phyloP scores from a whole-genome alignment of 805 yeast genomes.

The Saturnispora quitensis region DNA sequence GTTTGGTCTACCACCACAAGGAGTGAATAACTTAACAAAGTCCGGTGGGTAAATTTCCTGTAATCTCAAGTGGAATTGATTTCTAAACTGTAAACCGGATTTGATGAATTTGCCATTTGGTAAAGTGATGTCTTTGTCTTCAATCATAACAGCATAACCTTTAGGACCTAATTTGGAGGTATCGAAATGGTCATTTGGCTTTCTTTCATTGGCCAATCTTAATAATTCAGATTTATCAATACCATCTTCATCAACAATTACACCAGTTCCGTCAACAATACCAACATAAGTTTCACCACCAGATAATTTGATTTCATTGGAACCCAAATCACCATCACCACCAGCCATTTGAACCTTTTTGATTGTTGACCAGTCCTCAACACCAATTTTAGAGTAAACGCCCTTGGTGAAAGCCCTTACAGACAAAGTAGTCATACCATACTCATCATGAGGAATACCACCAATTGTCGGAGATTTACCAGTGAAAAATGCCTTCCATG shows the following conservation, averaged over 20 bases:
- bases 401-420: slow-evolving; percentile 88
- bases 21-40: slow-evolving; percentile 78
- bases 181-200: slow-evolving; percentile 66
- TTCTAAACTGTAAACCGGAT: slow-evolving; percentile 85
- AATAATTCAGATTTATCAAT: slow-evolving; percentile 69
- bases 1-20: slow-evolving; percentile 98
- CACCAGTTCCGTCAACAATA: slow-evolving; percentile 93
- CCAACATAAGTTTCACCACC: slow-evolving; percentile 78
- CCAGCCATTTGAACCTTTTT: slow-evolving; percentile 95
- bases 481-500: slow-evolving; percentile 94
- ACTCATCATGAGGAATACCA: slow-evolving; percentile 96
- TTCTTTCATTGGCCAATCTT: slow-evolving; percentile 69
- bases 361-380: slow-evolving; percentile 47
- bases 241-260: slow-evolving; percentile 85
- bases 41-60: slow-evolving; percentile 50
- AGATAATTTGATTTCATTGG: slow-evolving; percentile 86
- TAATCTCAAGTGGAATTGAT: slow-evolving; percentile 73
- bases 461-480: slow-evolving; percentile 90
- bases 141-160: slow-evolving; percentile 80
- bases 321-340: slow-evolving; percentile 97
- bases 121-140: slow-evolving; percentile 67
- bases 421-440: slow-evolving; percentile 95
- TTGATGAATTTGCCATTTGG: slow-evolving; percentile 71
- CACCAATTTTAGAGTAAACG: slow-evolving; percentile 67
- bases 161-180: slow-evolving; percentile 51